Evolutionary conservation across 305 asterid species (phyloP).

Genomic region (Plantago rigida): DNA sequence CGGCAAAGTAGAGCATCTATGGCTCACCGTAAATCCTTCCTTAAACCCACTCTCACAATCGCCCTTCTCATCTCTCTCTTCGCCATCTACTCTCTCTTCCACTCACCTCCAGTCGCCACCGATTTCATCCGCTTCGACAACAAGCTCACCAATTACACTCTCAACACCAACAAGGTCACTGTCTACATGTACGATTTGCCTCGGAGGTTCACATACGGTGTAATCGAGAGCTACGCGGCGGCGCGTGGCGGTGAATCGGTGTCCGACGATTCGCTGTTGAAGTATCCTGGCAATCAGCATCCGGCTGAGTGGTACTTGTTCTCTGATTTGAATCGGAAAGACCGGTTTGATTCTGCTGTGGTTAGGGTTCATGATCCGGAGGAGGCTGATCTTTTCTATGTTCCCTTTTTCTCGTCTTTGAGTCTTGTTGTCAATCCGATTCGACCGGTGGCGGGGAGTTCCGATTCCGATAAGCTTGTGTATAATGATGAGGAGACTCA

Average conservation of each 20-base stretch:
- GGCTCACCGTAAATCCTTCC: conserved; percentile 53
- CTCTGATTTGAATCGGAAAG: conserved; percentile 44
- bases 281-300: conserved; percentile 94
- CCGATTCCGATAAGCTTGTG: conserved; percentile 23
- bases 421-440: conserved; percentile 76
- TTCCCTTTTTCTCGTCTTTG: conserved; percentile 85
- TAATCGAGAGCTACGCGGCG: conserved; percentile 72
- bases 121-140: neutral
- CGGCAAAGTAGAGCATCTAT: conserved; percentile 24
- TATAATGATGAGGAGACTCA: conserved; percentile 84
- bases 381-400: conserved; percentile 76
- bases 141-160: neutral
- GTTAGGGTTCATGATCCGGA: conserved; percentile 59
- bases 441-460: conserved; percentile 38
- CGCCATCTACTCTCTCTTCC: conserved; percentile 43
- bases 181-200: conserved; percentile 77
- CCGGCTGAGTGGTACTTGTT: conserved; percentile 90
- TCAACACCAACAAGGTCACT: conserved; percentile 27
- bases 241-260: conserved; percentile 55
- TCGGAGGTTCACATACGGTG: conserved; percentile 74
- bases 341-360: conserved; percentile 39
- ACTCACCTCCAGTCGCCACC: conserved; percentile 11
- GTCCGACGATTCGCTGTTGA: conserved; percentile 43
- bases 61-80: conserved; percentile 39
- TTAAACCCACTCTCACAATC: conserved; percentile 51